Percentiles rank a stretch among this genome's conserved stretches.
phyloP scores from a whole-genome alignment of 441 rosid species.

The Syzygium syzygioides region DNA sequence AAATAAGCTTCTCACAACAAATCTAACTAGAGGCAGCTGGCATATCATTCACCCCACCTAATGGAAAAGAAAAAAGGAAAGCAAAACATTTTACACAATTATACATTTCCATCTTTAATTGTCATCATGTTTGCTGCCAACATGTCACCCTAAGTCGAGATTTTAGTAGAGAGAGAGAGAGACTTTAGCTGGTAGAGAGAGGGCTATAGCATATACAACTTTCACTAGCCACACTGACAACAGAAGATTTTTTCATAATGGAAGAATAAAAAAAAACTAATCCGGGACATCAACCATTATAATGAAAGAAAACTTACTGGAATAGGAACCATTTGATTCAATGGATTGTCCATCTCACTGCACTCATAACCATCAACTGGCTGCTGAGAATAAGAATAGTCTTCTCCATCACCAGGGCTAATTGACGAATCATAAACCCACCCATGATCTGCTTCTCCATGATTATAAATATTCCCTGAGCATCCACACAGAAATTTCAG shows the following conservation, averaged over 20 bases:
- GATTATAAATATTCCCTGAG: conserved; percentile 37
- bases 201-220: not conserved
- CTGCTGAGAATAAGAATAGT: conserved; percentile 43
- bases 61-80: not conserved
- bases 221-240: not conserved
- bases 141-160: not conserved
- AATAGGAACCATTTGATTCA: conserved; percentile 56
- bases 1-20: not conserved
- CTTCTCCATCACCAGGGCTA: conserved; percentile 43
- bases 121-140: not conserved
- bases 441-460: conserved; percentile 32
- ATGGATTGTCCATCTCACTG: conserved; percentile 51
- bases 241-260: not conserved
- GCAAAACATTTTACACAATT: not conserved
- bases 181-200: not conserved
- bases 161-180: not conserved
- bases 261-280: not conserved
- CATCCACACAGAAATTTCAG: conserved; percentile 2
- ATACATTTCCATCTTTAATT: not conserved
- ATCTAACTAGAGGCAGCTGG: not conserved
- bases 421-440: conserved; percentile 32
- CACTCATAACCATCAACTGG: conserved; percentile 34
- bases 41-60: not conserved
- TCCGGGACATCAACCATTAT: not conserved
- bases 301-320: conserved; percentile 35